Percentiles rank a stretch among this genome's conserved stretches.
Conservation (phyloP, 805 yeast species). For the Lipomyces chichibuensis region DNA sequence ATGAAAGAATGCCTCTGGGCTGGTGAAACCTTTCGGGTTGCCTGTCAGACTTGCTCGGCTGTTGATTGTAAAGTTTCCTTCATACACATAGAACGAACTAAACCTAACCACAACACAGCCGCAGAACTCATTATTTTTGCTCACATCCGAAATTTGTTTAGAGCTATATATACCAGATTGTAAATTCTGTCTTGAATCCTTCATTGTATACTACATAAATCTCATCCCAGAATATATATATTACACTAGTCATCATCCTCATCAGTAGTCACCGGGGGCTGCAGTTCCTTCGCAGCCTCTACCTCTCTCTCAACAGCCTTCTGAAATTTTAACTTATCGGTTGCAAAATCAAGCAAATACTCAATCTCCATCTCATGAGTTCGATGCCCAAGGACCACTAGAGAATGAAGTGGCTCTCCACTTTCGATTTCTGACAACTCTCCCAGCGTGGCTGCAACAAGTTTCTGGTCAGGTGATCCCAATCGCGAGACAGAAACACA, state of each 20-base stretch:
- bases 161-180: background rate
- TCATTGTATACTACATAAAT: background rate
- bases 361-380: constrained; percentile 93
- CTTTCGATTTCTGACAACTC: constrained; percentile 82
- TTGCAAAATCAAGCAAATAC: constrained; percentile 75
- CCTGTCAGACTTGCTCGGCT: background rate
- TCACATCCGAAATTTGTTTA: too few relatives aligned
- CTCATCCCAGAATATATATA: background rate
- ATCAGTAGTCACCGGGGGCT: constrained; percentile 6
- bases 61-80: background rate
- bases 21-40: background rate
- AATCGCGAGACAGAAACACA: constrained; percentile 91
- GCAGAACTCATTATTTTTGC: too few relatives aligned
- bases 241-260: constrained; percentile 25
- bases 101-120: background rate
- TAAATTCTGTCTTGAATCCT: background rate
- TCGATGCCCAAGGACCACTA: constrained; percentile 85
- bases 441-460: constrained; percentile 80
- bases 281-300: constrained; percentile 23
- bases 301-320: constrained; percentile 50
- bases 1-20: background rate
- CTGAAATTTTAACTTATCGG: constrained; percentile 57
- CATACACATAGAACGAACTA: too few relatives aligned
- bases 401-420: constrained; percentile 93
- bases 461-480: constrained; percentile 81